Evolutionary conservation across 1,139 yeast species (phyloP).

Genomic region (Maudiozyma humilis): DNA sequence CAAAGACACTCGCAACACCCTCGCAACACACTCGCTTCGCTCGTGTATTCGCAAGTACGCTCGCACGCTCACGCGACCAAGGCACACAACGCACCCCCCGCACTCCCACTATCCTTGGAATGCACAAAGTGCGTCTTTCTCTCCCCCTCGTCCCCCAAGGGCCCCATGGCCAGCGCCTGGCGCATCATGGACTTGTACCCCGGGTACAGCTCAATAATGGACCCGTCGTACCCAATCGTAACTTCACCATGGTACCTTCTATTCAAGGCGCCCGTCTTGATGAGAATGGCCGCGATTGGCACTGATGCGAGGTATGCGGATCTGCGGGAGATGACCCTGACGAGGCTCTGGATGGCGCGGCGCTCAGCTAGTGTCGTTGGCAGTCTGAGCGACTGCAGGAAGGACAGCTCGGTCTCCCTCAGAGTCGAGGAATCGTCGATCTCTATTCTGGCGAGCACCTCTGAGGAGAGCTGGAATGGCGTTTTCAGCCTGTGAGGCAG

Average conservation of each 20-base stretch:
- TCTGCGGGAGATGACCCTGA: slow-evolving; percentile 72
- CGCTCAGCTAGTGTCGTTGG: slow-evolving; percentile 67
- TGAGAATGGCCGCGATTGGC: slow-evolving; percentile 73
- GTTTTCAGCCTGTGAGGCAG: slow-evolving; percentile 60
- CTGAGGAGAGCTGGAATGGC: slow-evolving; percentile 76
- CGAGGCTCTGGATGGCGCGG: slow-evolving; percentile 56
- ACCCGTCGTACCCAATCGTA: slow-evolving; percentile 92
- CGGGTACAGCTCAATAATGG: slow-evolving; percentile 87
- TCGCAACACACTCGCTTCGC: too few relatives aligned
- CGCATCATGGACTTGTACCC: slow-evolving; percentile 70
- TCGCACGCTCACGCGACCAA: slow-evolving; percentile 20
- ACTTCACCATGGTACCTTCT: slow-evolving; percentile 55
- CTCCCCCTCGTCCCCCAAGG: slow-evolving; percentile 62
- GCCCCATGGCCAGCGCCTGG: slow-evolving; percentile 62
- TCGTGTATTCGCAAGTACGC: too few relatives aligned
- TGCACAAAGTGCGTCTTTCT: slow-evolving; percentile 66
- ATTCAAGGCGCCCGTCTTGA: slow-evolving; percentile 48
- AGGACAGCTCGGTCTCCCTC: slow-evolving; percentile 53
- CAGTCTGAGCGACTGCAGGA: slow-evolving; percentile 56
- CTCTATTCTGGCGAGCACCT: slow-evolving; percentile 73
- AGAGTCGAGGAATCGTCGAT: slow-evolving; percentile 70
- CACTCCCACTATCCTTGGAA: slow-evolving; percentile 81
- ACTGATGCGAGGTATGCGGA: slow-evolving; percentile 83
- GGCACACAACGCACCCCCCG: slow-evolving; percentile 93
- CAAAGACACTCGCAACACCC: too few relatives aligned